Percentiles rank a stretch among this genome's conserved stretches.
Conservation (phyloP, 805 yeast genomes). For the Ogataea chonburiensis region DNA sequence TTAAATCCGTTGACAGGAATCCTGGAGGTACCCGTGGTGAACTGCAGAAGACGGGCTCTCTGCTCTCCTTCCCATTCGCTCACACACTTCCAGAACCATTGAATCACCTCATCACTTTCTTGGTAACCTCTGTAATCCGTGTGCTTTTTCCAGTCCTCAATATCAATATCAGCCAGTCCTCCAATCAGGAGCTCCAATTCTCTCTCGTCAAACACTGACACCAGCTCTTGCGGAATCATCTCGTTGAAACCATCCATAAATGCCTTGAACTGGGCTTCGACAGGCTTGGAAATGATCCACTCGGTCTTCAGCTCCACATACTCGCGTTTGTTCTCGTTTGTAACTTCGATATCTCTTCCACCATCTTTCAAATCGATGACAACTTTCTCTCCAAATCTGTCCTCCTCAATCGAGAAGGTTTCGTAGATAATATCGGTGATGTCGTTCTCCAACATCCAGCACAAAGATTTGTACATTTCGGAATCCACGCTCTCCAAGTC, state of each 20-base stretch:
- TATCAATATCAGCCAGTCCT: slow-evolving; percentile 96
- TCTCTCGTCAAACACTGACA: slow-evolving; percentile 95
- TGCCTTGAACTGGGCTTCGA: slow-evolving; percentile 93
- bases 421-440: slow-evolving; percentile 83
- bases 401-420: slow-evolving; percentile 84
- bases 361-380: slow-evolving; percentile 86
- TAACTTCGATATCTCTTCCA: slow-evolving; percentile 87
- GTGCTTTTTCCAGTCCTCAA: slow-evolving; percentile 98
- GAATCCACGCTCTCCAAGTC: slow-evolving; percentile 99
- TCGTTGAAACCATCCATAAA: slow-evolving; percentile 97
- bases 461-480: slow-evolving; percentile 89
- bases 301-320: slow-evolving; percentile 93
- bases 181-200: slow-evolving; percentile 96
- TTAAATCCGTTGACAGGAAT: slow-evolving; percentile 99
- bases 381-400: slow-evolving; percentile 89
- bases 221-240: slow-evolving; percentile 93
- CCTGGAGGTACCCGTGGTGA: slow-evolving; percentile 98
- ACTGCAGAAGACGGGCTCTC: slow-evolving; percentile 90
- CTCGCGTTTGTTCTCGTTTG: slow-evolving; percentile 92
- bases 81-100: slow-evolving; percentile 98
- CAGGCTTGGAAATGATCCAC: slow-evolving; percentile 92
- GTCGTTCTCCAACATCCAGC: slow-evolving; percentile 95
- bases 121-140: slow-evolving; percentile 98
- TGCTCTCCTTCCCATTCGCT: slow-evolving; percentile 95
- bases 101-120: slow-evolving; percentile 92